Conservation (phyloP, 352 stramenopile genomes). For the Phytopythium litorale region DNA sequence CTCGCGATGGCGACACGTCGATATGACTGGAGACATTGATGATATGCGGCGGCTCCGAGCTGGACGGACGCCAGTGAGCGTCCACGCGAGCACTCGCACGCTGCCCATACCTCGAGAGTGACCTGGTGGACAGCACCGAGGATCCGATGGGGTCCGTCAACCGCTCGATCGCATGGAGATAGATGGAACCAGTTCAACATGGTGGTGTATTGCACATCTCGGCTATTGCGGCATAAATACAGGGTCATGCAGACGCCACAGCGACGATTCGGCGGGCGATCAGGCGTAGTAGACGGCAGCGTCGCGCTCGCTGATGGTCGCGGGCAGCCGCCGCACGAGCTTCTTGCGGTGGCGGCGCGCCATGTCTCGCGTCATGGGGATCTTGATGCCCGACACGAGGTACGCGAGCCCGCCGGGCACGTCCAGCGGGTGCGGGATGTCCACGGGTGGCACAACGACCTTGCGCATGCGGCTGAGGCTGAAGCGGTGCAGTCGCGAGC, state of each 20-base stretch:
- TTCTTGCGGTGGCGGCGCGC: conserved; percentile 27
- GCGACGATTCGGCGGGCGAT: background rate
- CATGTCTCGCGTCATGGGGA: conserved; percentile 51
- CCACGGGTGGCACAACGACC: conserved; percentile 37
- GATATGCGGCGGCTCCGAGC: too few species aligned
- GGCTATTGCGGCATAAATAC: background rate
- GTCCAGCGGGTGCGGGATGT: conserved; percentile 34
- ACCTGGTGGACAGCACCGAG: too few species aligned
- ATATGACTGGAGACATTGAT: too few species aligned
- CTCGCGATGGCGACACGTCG: too few species aligned
- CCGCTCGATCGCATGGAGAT: too few species aligned
- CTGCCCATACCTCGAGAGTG: too few species aligned
- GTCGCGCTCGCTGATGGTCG: conserved; percentile 29
- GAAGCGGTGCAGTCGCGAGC: conserved; percentile 25
- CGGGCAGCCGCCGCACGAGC: conserved; percentile 31
- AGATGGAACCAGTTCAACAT: too few species aligned
- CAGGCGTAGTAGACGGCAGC: conserved; percentile 1
- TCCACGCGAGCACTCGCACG: too few species aligned
- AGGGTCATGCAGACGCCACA: background rate
- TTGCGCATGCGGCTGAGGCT: conserved; percentile 29
- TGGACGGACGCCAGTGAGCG: too few species aligned
- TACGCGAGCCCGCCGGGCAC: conserved; percentile 26
- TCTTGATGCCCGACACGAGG: conserved; percentile 44
- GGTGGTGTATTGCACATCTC: background rate
- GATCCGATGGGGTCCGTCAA: too few species aligned